These are phyloP conservation scores for Haplosporangium sp. DNA, from an alignment of 371 early-diverging fungal genomes.

Conservation along the genomic window DNA sequence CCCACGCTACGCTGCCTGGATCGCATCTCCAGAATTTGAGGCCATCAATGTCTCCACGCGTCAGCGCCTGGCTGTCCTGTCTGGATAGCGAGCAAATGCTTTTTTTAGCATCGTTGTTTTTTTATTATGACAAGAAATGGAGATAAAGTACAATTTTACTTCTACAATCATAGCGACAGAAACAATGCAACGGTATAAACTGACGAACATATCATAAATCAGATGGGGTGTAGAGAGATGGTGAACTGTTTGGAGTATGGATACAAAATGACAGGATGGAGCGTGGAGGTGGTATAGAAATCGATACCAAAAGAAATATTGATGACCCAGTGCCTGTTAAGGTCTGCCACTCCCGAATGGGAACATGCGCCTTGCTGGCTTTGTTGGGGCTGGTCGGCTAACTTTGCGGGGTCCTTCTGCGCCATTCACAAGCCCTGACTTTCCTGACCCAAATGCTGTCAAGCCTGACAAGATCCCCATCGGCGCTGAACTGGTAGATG, in stretches of 20 bases:
- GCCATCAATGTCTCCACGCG: slow-evolving; percentile 35
- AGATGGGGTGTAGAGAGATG: too few species aligned
- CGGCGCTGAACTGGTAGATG: slow-evolving; percentile 5
- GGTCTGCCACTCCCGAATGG: slow-evolving; percentile 17
- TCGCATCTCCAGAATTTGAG: slow-evolving; percentile 30
- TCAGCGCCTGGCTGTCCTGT: slow-evolving; percentile 37
- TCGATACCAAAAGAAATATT: too few species aligned
- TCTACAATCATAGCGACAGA: not conserved
- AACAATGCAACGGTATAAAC: too few species aligned
- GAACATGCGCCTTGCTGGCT: slow-evolving; percentile 14
- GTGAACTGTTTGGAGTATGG: not conserved
- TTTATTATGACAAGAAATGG: slow-evolving; percentile 3
- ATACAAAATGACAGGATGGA: slow-evolving; percentile 1
- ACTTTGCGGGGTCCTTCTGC: slow-evolving; percentile 46
- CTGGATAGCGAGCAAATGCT: slow-evolving; percentile 6
- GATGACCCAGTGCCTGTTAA: not conserved
- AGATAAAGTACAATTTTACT: slow-evolving; percentile 2
- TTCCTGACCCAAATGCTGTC: slow-evolving; percentile 24
- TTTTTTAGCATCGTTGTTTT: too few species aligned
- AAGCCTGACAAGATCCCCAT: slow-evolving; percentile 7
- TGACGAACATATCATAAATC: too few species aligned
- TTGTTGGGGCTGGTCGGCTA: slow-evolving; percentile 24
- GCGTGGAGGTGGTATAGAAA: too few species aligned
- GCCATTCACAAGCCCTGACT: slow-evolving; percentile 31
- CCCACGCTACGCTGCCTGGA: slow-evolving; percentile 33